Percentiles rank a stretch among this genome's conserved stretches.
Evolutionary conservation across 345 rosid species (phyloP).

Genomic region (Noccaea bulbosa): DNA sequence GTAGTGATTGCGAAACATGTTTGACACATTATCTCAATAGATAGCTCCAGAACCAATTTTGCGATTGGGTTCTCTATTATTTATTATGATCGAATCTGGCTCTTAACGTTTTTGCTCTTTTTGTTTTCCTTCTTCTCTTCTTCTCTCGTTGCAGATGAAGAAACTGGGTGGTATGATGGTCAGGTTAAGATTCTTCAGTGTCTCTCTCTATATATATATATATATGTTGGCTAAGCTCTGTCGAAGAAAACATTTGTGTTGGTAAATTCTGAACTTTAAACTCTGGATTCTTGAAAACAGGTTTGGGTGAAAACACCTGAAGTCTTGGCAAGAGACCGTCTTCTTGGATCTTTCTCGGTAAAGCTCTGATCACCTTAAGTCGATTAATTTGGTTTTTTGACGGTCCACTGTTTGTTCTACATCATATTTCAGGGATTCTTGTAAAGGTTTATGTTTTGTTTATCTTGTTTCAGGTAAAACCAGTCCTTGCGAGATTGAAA

Average conservation of each 20-base stretch:
- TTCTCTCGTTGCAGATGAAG: slow-evolving; percentile 70
- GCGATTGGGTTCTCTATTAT: neutral
- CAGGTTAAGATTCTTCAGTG: slow-evolving; percentile 55
- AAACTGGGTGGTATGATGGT: slow-evolving; percentile 98
- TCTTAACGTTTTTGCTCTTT: slow-evolving; percentile 4
- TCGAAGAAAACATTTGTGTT: neutral
- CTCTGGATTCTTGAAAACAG: slow-evolving; percentile 43
- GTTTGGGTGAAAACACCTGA: slow-evolving; percentile 97
- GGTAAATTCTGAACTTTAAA: neutral
- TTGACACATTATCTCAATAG: neutral
- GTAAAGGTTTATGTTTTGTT: neutral
- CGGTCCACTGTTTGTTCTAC: neutral
- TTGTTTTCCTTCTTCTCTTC: neutral
- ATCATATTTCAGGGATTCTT: neutral
- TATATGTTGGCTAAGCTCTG: neutral
- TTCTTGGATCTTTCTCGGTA: slow-evolving; percentile 86
- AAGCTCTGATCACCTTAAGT: slow-evolving; percentile 31
- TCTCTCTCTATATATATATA: neutral
- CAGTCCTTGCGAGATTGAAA: slow-evolving; percentile 75
- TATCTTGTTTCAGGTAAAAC: slow-evolving; percentile 72
- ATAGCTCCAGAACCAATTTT: neutral
- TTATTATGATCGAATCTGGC: neutral
- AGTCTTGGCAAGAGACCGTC: slow-evolving; percentile 88
- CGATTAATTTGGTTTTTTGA: neutral
- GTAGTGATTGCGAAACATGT: neutral